Evolutionary conservation across 1,284 basidiomycete genomes (phyloP), one percentile per base, ranked within the genome.

Genomic region (Salmacisia buchloeana): DNA sequence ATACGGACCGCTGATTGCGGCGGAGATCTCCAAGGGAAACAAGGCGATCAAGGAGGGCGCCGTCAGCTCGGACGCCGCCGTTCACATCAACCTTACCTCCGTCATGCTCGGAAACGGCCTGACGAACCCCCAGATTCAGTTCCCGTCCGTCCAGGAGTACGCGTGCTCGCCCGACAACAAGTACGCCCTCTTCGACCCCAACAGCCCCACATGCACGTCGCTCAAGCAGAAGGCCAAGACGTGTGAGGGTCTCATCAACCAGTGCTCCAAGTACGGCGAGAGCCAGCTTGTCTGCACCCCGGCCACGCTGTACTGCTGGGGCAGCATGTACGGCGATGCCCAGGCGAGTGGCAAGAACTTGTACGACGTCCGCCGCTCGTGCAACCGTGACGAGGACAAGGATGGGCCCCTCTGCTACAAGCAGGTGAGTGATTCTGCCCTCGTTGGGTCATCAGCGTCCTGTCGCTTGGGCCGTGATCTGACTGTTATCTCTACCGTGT

Each of bases 331-430:
- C 21, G 82, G 81, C 31, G 81, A 82, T 23, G 81, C 85, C 43
- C 84, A 85, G 72, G 72, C 83, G 60, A 79, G 82, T 27, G 81
- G 81, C 25, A 69, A 80, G 63, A 83, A 83, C 77, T 81, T 84
- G 34, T 94, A 94, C 79, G 94, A 97, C 73, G 89, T 93, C 10
- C 87, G 93, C 63, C 84, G 81, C 67, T 83, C 83, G 66, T 97
- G 94, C 75, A 84, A 88, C 77, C 84, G 86, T 61, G 80, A 84
- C 62, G 49, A 59, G 46, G 79, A 77, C 62, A 84, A 85, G 79
- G 87, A 91, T 70, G 87, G 87, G 25, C 82, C 74, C 33, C 69
- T 78, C n/a, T 80, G 76, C 74, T 80, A 81, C 69, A 70, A 69
- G 64, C 84, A n/a, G n/a, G n/a, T n/a, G n/a, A n/a, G n/a, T n/a